Evolutionary conservation across 768 basidiomycete genomes (phyloP), one percentile per base, ranked within the genome.

Genomic region (Serpula lacrymans): DNA sequence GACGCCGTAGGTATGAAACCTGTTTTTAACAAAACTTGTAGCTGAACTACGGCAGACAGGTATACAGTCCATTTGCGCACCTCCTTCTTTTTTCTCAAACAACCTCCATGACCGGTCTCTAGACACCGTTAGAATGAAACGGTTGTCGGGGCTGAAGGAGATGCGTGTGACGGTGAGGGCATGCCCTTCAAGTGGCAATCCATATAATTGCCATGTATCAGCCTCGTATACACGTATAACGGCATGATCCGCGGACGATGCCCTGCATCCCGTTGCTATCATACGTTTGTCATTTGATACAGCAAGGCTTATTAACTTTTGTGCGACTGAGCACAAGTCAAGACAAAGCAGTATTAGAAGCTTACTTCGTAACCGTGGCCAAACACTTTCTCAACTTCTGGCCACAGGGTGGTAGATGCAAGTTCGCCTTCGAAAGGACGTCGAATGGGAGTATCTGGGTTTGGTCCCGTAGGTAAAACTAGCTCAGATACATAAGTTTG

Each of bases 281-380:
- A 90, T 61, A 29, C 70, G 64, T 22, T 74, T 77, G 5, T 78
- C 73, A 37, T 77, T 77, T 2, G 96, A 96, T 1, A 84, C 74
- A 0, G 83, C 80, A 9, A 97, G 65, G 0, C 86, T 76, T 34
- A 94, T 86, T 6, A 88, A 85, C 90, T 95, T 43, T 11, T 35
- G 16, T 5, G 33, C 29, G 32, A 28, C n/a, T 18, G 10, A 39
- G 20, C 36, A 26, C 11, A 23, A 33, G 29, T 21, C 47, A 17
- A 21, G 14, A 30, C 20, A 11, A 39, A 2, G 18, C n/a, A 48
- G 34, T 5, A 13, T n/a, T n/a, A 22, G 43, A 14, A n/a, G 34
- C 65, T 37, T 45, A 86, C 91, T 77, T 99, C 96, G 53, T 97
- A 98, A 29, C 95, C 93, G 61, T 98, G 96, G 4, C 95, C 96